Base-by-base conservation (phyloP, 345 rosid species). In the Arabidopsis thaliana region DNA sequence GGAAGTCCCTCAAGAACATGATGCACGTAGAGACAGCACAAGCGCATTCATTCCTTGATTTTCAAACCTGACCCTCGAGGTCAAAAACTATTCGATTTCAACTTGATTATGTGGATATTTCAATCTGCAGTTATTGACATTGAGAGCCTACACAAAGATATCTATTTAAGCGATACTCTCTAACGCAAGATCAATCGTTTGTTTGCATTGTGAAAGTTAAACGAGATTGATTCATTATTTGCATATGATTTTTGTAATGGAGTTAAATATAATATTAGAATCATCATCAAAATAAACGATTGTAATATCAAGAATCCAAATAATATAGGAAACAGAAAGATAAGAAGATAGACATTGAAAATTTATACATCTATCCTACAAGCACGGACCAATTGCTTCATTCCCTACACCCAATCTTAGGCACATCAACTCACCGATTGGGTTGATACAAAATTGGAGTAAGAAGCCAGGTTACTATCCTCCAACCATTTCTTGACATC, bases 311-410 rank as follows among this genome's bases (percentile, higher is more conserved):
- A 65, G 48, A 36, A 44, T 65, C 58, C 49, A 37, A 36, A 56
- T 32, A 45, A 40, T 51, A 1, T 50, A 0, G 24, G 30, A 73
- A 60, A 59, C 37, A 65, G 6, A 10, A 44, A 20, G 40, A 68
- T 30, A 59, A 13, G 25, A 70, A 65, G 78, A 64, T 65, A 74
- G 78, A 74, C 67, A 70, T 63, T 55, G 44, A 60, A 67, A 38
- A n/a, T 57, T 66, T 50, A 75, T 66, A 58, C 41, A 65, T 74
- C 67, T 73, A 73, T 63, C 69, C 62, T 62, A 72, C 30, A 48
- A 75, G 69, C 63, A 67, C 74, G 79, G 79, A 75, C 79, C 74
- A 75, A 36, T 23, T 59, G 79, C 79, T 75, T 75, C 79, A 75
- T 75, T 75, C 79, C 79, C 62, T 51, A 41, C 13, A 28, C 62